These are phyloP conservation scores for Tympanopsis confertula DNA, from an alignment of 2,329 filamentous ascomycete genomes.

Conservation along the genomic window DNA sequence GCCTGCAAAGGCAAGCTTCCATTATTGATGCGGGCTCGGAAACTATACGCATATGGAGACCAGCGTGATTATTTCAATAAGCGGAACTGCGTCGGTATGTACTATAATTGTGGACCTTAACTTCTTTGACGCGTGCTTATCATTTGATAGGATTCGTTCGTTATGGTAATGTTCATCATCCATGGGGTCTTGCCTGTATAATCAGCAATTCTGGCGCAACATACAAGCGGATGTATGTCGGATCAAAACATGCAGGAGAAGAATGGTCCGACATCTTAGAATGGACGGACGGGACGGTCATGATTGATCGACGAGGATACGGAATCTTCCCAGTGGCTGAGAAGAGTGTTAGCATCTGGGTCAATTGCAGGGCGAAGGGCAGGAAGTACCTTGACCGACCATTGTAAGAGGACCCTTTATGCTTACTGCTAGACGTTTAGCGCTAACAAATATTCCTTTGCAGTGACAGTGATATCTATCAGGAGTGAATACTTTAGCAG, in stretches of 20 bases:
- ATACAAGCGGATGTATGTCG: slow-evolving; percentile 51
- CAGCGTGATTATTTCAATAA: slow-evolving; percentile 54
- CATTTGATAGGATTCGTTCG: slow-evolving; percentile 24
- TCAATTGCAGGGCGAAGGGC: slow-evolving; percentile 39
- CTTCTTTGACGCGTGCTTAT: not conserved
- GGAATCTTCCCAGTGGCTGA: slow-evolving; percentile 42
- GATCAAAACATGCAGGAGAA: slow-evolving; percentile 42
- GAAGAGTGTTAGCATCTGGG: slow-evolving; percentile 50
- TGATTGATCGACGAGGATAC: slow-evolving; percentile 46
- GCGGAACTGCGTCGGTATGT: slow-evolving; percentile 41
- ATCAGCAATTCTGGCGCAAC: slow-evolving; percentile 37
- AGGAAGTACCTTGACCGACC: slow-evolving; percentile 15
- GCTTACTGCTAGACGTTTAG: no score
- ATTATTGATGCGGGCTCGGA: slow-evolving; percentile 47
- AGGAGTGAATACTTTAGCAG: no score
- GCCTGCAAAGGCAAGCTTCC: slow-evolving; percentile 42
- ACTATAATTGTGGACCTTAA: slow-evolving; percentile 20
- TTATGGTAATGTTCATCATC: slow-evolving; percentile 33
- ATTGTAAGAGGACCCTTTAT: no score
- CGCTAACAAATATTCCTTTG: no score
- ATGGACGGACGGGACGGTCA: slow-evolving; percentile 39
- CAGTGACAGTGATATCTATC: no score
- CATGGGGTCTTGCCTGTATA: slow-evolving; percentile 40
- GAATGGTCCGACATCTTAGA: slow-evolving; percentile 51
- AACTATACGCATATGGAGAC: slow-evolving; percentile 54